Conservation (phyloP, 345 rosid genomes). For the Theobroma cacao region DNA sequence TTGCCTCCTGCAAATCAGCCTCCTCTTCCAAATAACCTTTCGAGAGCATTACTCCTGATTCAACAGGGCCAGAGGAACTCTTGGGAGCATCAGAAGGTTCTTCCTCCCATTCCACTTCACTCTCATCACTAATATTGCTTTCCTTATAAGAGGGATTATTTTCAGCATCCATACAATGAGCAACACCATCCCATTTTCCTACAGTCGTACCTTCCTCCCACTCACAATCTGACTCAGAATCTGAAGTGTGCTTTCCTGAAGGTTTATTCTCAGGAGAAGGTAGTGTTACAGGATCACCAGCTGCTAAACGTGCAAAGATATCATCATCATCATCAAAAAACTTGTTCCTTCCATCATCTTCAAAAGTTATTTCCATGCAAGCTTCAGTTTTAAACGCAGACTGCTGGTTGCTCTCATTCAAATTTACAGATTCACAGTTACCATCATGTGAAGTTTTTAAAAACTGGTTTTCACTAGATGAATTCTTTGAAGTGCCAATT, state of each 20-base stretch:
- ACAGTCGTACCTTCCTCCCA: constrained; percentile 59
- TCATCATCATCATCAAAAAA: constrained; percentile 57
- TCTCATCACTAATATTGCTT: constrained; percentile 39
- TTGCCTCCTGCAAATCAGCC: constrained; percentile 82
- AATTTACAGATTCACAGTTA: constrained; percentile 28
- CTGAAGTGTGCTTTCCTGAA: constrained; percentile 29
- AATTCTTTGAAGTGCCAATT: constrained; percentile 23
- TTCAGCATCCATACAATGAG: constrained; percentile 26
- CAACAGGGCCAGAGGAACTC: constrained; percentile 21
- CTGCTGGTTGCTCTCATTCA: constrained; percentile 31
- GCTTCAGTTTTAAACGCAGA: constrained; percentile 28
- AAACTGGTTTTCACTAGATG: constrained; percentile 34
- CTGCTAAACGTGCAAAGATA: constrained; percentile 69
- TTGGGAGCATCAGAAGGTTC: constrained; percentile 30
- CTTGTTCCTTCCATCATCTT: constrained; percentile 46
- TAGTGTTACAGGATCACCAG: constrained; percentile 44
- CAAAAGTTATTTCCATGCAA: constrained; percentile 75
- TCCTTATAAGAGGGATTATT: constrained; percentile 30
- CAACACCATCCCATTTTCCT: constrained; percentile 21
- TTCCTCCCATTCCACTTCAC: constrained; percentile 77
- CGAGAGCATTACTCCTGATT: constrained; percentile 39
- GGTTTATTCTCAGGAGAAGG: constrained; percentile 40
- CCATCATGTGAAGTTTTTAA: constrained; percentile 30
- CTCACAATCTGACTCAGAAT: constrained; percentile 61
- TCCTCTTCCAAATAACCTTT: constrained; percentile 75